Evolutionary conservation across 768 basidiomycete species (phyloP).

Genomic region (Tricholoma matsutake): DNA sequence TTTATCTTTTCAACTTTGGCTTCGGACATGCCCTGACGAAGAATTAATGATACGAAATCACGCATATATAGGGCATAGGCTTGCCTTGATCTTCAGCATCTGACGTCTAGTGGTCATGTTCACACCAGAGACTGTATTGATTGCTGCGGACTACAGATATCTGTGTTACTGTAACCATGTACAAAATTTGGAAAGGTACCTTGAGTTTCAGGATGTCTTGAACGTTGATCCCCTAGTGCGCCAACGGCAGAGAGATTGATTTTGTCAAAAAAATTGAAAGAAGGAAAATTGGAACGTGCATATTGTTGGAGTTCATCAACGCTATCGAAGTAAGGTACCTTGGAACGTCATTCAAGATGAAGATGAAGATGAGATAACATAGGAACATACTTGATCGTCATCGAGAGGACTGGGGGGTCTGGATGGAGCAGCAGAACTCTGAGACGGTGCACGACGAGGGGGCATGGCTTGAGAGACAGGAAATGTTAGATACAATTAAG

Average conservation of each 20-base stretch:
- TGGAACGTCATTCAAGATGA: slow-evolving; percentile 1
- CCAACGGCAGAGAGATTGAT: slow-evolving; percentile 3
- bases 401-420: slow-evolving; percentile 39
- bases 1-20: slow-evolving; percentile 98
- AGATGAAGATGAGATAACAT: background rate
- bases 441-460: slow-evolving; percentile 51
- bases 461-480: slow-evolving; percentile 25
- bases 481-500: too few relatives aligned
- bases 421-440: slow-evolving; percentile 44
- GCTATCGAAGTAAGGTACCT: slow-evolving; percentile 68
- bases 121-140: slow-evolving; percentile 84
- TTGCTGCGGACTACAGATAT: slow-evolving; percentile 59
- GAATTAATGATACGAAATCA: slow-evolving; percentile 4
- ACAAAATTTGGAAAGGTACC: slow-evolving; percentile 36
- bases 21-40: slow-evolving; percentile 85
- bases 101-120: slow-evolving; percentile 90
- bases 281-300: slow-evolving; percentile 35
- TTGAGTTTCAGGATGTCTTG: slow-evolving; percentile 96
- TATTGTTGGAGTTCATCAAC: slow-evolving; percentile 87
- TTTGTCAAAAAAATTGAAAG: background rate
- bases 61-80: slow-evolving; percentile 17
- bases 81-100: slow-evolving; percentile 89
- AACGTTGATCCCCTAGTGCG: slow-evolving; percentile 81
- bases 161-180: slow-evolving; percentile 5
- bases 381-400: background rate